Base-by-base conservation (phyloP, 768 basidiomycete genomes). In the Mycena metata region DNA sequence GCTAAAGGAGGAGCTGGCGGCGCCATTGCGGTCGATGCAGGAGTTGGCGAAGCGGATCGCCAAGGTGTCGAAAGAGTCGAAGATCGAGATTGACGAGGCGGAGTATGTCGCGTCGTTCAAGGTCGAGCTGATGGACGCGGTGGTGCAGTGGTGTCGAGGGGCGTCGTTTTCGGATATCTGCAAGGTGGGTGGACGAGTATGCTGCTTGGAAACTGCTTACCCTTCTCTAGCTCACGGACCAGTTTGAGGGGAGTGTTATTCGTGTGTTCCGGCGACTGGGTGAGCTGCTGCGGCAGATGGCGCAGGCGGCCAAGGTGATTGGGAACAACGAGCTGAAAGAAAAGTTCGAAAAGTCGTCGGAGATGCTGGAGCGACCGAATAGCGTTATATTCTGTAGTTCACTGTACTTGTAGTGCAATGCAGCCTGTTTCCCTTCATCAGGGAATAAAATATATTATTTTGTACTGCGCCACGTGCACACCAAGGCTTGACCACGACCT, bases 101-200 rank as follows among this genome's bases (percentile, higher is more conserved):
- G 95, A 97, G 69, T 99, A 99, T 78, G 95, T 99, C 2, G 86
- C 91, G 60, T 95, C 93, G 13, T 99, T 99, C 90, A 99, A 98
- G 80, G 95, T 98, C 21, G 97, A 98, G 76, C 89, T 99, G 56
- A 99, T 99, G 96, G 98, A 99, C 71, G 95, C 94, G 0, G 98
- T 99, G 12, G 86, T 96, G 41, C 93, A 96, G 69, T 99, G 98
- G 98, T 99, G 97, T 82, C 90, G 95, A n/a, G 98, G 98, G 5
- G 94, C 96, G 17, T 95, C 94, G 30, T 99, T 99, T 80, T 84
- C 93, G 1, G 97, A 99, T 26, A 96, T 98, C 63, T 96, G 94
- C 88, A 98, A 98, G 89, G 96, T 94, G 35, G 86, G 73, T 10
- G 23, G 5, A 46, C 51, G 26, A 4, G 13, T 24, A 21, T n/a